Base-by-base conservation (phyloP, 495 filamentous ascomycete species). In the Peziza echinospora region DNA sequence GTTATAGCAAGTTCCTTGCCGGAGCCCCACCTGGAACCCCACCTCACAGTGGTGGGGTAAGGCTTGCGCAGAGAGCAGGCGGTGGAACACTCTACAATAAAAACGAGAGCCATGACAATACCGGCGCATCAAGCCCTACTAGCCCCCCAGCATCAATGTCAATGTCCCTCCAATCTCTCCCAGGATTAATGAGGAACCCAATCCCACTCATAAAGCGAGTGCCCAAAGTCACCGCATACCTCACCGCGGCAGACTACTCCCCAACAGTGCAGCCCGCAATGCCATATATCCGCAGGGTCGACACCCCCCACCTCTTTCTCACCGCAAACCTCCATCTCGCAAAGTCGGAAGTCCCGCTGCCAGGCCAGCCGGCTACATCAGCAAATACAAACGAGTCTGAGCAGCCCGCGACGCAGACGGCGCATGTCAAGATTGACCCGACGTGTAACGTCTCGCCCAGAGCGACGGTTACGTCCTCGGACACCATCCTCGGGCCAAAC, bases 291-390 rank as follows among this genome's bases (percentile, higher is more conserved):
- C 75, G 85, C 44, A 80, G 89, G 19, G 81, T 93, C 21, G 89
- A 97, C 57, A 93, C 80, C 17, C 70, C 80, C 0, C 72, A 82
- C 24, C 68, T 91, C 17, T 76, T 96, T 2, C 71, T 93, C 0
- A 71, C 74, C 42, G 68, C 81, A 24, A 92, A 84, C 1, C 74
- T 94, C n/a, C 73, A 75, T 51, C 76, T 97, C 17, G 89, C 89
- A 26, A 85, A 84, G 47, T 64, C 75, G 11, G 68, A 73, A 2
- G 49, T 62, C 72, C 10, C 67, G 67, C 24, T 74, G 3, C 30
- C 30, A 37, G 30, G 30, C 13, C 81, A 1, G 61, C 82, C 23
- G 78, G 84, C 51, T 75, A 83, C 34, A 58, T 68, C 21, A 74
- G 73, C 41, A 43, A 43, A 19, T 21, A 43, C 21, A 11, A 11